Base-by-base conservation (phyloP, 495 filamentous ascomycete species). In the Parmelia sp. region DNA sequence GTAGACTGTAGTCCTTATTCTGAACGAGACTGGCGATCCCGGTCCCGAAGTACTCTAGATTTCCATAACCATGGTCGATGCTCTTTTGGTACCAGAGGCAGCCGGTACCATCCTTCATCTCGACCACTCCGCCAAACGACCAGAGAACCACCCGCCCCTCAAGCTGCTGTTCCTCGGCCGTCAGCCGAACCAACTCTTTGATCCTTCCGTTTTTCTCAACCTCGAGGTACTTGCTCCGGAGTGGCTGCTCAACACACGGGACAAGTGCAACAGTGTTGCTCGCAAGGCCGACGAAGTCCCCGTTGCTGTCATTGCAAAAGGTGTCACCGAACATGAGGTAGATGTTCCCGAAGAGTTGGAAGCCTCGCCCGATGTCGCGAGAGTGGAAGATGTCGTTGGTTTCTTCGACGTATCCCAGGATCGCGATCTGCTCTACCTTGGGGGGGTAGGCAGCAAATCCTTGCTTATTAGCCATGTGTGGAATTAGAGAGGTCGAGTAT, bases 61-160 rank as follows among this genome's bases (percentile, higher is more conserved):
- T 47, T 3, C 37, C 58, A 14, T 4, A 9, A 9, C 62, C 56
- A 8, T 60, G 57, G 29, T 71, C 67, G 19, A 61, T 44, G 35
- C 63, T 56, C 25, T 70, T 65, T 51, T 69, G 44, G 44, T 59
- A 62, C 63, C 67, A 70, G 25, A 63, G n/a, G 14, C 42, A 58
- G 36, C 70, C 70, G 36, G 63, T 25, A 44, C 63, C 62, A 39
- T 44, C 27, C 15, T 40, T 39, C 10, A 62, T 62, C 37, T 72
- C 70, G 11, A 69, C 66, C 31, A 71, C 61, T 14, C 70, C 70
- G n/a, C 70, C 65, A 53, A 71, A 72, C 14, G 58, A 37, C 70
- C 70, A 72, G 17, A 70, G 61, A n/a, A 63, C 67, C 12, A 66
- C n/a, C 10, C 65, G 51, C 7, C 47, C 29, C 55, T 72, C 65